Percentiles rank a stretch among this genome's conserved stretches.
Conservation (phyloP, 306 rosid species). For the Malus fusca region DNA sequence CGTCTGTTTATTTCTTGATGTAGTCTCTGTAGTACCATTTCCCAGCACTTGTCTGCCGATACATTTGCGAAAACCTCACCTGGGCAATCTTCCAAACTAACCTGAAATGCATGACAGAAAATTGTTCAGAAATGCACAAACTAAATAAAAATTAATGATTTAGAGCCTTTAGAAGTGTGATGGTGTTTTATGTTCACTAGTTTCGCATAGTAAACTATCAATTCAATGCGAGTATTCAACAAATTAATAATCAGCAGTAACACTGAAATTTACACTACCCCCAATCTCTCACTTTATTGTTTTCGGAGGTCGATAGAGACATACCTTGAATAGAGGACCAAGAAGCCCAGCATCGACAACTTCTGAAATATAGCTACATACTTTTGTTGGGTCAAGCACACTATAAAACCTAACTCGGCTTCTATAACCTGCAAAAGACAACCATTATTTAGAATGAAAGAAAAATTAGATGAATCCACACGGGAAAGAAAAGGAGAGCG, state of each 20-base stretch:
- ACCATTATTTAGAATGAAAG: not conserved
- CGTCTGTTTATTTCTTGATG: conserved; percentile 35
- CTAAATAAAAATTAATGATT: not conserved
- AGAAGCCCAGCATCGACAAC: conserved; percentile 79
- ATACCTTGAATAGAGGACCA: conserved; percentile 88
- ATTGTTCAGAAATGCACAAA: not conserved
- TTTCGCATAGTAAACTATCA: not conserved
- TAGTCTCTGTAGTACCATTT: conserved; percentile 53
- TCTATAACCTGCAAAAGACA: conserved; percentile 61
- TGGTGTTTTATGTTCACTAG: not conserved
- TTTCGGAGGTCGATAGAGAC: conserved; percentile 11
- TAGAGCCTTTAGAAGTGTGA: not conserved
- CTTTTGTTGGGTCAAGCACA: conserved; percentile 53
- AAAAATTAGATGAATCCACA: conserved; percentile 5
- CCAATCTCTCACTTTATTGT: not conserved
- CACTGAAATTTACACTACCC: not conserved
- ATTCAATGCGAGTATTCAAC: not conserved
- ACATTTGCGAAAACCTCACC: conserved; percentile 38
- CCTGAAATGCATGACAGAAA: conserved; percentile 41
- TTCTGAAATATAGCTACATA: conserved; percentile 66
- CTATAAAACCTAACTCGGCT: conserved; percentile 60
- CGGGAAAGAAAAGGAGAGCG: not conserved
- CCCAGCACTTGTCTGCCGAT: conserved; percentile 73
- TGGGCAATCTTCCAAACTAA: conserved; percentile 62
- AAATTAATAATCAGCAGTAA: not conserved